Conservation (phyloP, 495 filamentous ascomycete genomes). For the Barbatosphaeria neglecta region DNA sequence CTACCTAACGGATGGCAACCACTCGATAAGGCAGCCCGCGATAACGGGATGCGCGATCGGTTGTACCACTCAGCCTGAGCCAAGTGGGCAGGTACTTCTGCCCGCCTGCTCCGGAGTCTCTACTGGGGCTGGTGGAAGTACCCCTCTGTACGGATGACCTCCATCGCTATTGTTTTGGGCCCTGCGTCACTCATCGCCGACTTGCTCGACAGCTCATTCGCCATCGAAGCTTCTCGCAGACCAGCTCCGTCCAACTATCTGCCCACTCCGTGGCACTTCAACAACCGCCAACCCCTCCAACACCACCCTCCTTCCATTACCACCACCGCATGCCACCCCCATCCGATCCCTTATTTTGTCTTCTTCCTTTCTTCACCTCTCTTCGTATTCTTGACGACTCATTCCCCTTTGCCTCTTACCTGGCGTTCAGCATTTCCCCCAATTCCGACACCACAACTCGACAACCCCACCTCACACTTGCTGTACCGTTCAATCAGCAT, state of each 20-base stretch:
- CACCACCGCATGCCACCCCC: no score
- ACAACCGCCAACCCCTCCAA: not conserved
- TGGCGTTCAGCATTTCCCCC: not conserved
- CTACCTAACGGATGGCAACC: no score
- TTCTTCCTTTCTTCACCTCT: not conserved
- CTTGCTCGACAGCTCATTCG: not conserved
- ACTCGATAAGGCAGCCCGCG: no score
- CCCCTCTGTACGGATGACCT: no score
- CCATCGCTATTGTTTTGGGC: not conserved
- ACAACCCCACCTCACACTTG: not conserved
- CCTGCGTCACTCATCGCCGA: not conserved
- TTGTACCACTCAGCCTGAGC: no score
- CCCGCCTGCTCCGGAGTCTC: no score
- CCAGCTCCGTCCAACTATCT: not conserved
- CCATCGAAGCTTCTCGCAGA: slow-evolving; percentile 2
- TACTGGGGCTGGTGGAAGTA: no score
- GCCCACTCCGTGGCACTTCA: not conserved
- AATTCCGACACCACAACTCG: not conserved
- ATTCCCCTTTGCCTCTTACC: no score
- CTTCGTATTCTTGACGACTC: not conserved
- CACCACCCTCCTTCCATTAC: not conserved
- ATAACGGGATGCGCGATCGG: no score
- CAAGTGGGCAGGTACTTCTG: no score
- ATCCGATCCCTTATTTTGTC: not conserved
- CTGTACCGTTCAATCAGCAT: not conserved